Evolutionary conservation across 1,284 basidiomycete species (phyloP), one percentile per base, ranked within the genome.

Genomic region (Afroboletus lepidellus): DNA sequence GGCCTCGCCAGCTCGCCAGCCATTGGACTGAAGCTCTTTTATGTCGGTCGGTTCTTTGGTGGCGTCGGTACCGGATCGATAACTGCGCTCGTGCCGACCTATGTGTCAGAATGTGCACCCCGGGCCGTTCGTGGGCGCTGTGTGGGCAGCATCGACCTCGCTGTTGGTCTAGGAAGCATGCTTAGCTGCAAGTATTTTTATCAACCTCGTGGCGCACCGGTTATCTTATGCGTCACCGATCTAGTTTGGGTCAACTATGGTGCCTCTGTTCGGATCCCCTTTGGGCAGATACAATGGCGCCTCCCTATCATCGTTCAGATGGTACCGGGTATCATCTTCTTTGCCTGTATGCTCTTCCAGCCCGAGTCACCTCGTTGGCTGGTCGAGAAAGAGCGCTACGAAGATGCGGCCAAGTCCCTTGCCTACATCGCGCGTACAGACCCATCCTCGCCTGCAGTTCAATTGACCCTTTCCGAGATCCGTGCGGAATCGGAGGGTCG

Each of bases 361-460:
- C 77, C 77, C 6, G 84, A 85, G 61, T 80, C 81, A 3, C 82
- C 81, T 5, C 76, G 84, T 3, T 86, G 81, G 81, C 71, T 85
- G 15, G 76, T 84, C n/a, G 75, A 79, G 59, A 77, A 75, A 50
- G 77, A 74, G 51, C 70, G 74, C 34, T 74, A 77, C 44, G 77
- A 79, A n/a, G 67, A 74, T 11, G 82, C 83, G 1, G 78, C 78
- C 6, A 63, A 60, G 27, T 73, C 75, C 8, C 74, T 84, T 33
- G 77, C 77, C 20, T 78, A 74, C 60, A 74, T 79, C 25, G 67
- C 72, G 29, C 73, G 78, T 36, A 72, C 69, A 1, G 59, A 70
- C 13, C 56, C 66, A 8, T 69, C 75, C 41, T 77, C 81, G 58
- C 62, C 67, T 15, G 58, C 66, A 3, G 74, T 83, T 12, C 66